phyloP scores from a whole-genome alignment of 495 filamentous ascomycete genomes.

The Penicillium steckii region DNA sequence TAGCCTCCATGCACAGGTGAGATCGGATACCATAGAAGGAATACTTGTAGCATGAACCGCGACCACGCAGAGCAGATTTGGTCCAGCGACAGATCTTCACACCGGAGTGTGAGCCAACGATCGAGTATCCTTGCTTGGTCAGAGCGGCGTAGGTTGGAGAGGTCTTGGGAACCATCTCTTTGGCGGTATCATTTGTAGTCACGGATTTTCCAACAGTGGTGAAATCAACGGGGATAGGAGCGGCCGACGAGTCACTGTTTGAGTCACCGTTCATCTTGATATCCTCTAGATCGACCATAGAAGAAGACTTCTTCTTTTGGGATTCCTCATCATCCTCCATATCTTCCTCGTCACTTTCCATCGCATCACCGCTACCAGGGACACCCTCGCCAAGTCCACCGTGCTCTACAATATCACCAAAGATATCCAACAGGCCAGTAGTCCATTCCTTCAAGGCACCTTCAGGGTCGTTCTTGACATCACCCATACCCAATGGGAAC shows the following conservation, averaged over 20 bases:
- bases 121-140: conserved; percentile 95
- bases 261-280: conserved; percentile 57
- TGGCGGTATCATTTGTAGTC: conserved; percentile 39
- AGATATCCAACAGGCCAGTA: conserved; percentile 65
- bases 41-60: conserved; percentile 95
- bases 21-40: conserved; percentile 96
- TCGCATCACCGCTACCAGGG: conserved; percentile 73
- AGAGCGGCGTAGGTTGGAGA: conserved; percentile 85
- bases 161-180: conserved; percentile 90
- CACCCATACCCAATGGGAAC: conserved; percentile 84
- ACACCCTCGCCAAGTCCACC: conserved; percentile 77
- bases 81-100: conserved; percentile 99
- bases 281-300: conserved; percentile 80
- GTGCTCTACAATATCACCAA: conserved; percentile 60
- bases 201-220: conserved; percentile 61
- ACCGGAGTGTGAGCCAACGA: conserved; percentile 91
- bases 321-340: conserved; percentile 47
- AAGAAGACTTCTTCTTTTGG: conserved; percentile 44
- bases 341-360: conserved; percentile 80
- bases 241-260: conserved; percentile 37
- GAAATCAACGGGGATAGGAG: conserved; percentile 79
- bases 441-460: conserved; percentile 73
- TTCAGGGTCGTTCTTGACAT: conserved; percentile 71
- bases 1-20: conserved; percentile 97
- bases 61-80: conserved; percentile 92